Base-by-base conservation (phyloP, 2,329 filamentous ascomycete species). In the Beauveria sp. region DNA sequence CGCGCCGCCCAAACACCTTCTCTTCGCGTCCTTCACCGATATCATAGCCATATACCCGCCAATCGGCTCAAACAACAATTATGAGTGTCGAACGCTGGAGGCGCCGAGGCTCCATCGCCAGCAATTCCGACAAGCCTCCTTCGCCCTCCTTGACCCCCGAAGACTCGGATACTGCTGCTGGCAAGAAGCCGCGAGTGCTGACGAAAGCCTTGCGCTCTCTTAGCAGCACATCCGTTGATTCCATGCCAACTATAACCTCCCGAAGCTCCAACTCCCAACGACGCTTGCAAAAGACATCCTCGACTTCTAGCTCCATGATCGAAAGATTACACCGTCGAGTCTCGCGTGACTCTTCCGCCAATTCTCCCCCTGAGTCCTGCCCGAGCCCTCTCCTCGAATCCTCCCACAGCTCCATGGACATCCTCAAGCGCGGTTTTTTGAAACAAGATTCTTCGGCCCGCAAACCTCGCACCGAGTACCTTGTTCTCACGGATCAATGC, bases 401-500 rank as follows among this genome's bases (percentile, higher is more conserved):
- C 18, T 68, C 72, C 3, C 74, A 75, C 50, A 65, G 69, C 2
- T 66, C 70, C 14, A 76, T 77, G 73, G 74, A 75, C 43, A 66
- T 81, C 20, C 65, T 80, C 46, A 77, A 77, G 52, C 76, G 76
- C 55, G 79, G 79, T 2, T 70, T 77, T 18, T 72, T 85, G 42
- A 82, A 83, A 67, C 71, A 77, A 1, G 80, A 83, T 62, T 70
- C 78, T 5, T 78, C 79, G 22, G 70, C 82, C 3, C 72, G 81
- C 64, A 83, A 81, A 63, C 72, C 77, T 1, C 79, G 79, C 42
- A 73, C 76, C 55, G 78, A 80, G 61, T 83, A 82, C 63, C 68
- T 85, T 12, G 81, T 84, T 31, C 70, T 83, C 26, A 82, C 83
- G 3, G 72, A 80, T 38, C 75, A 78, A 48, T 79, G 78, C 57